Evolutionary conservation across 1,284 basidiomycete genomes (phyloP).

Genomic region (Ustilago bromivora): DNA sequence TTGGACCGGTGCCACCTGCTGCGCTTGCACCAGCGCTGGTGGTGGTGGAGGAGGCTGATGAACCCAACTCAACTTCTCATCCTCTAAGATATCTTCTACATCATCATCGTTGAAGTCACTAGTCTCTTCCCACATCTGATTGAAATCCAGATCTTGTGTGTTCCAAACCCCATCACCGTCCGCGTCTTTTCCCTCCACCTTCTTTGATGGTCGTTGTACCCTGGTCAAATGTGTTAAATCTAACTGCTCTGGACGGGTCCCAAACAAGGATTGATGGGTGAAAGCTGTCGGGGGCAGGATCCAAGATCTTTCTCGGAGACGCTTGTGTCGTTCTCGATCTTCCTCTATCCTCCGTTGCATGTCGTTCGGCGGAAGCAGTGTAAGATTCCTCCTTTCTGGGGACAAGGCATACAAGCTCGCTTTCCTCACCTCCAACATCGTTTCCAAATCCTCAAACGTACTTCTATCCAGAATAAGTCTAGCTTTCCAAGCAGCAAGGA

Average conservation of each 20-base stretch:
- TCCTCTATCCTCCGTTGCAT: slow-evolving; percentile 91
- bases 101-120: slow-evolving; percentile 53
- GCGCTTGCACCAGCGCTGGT: slow-evolving; percentile 5
- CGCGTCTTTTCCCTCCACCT: slow-evolving; percentile 9
- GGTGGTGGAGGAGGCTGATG: slow-evolving; percentile 17
- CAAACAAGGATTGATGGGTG: slow-evolving; percentile 32
- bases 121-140: slow-evolving; percentile 49
- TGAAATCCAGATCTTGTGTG: slow-evolving; percentile 47
- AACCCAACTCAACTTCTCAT: slow-evolving; percentile 20
- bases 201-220: slow-evolving; percentile 1
- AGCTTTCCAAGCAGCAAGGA: slow-evolving; percentile 31
- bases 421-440: slow-evolving; percentile 21
- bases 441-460: slow-evolving; percentile 19
- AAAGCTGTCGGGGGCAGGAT: slow-evolving; percentile 78
- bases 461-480: slow-evolving; percentile 17
- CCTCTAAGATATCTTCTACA: slow-evolving; percentile 25
- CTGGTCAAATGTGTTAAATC: slow-evolving; percentile 31
- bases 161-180: slow-evolving; percentile 37
- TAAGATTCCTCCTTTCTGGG: slow-evolving; percentile 26
- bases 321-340: slow-evolving; percentile 92
- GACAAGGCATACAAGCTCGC: slow-evolving; percentile 29
- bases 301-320: slow-evolving; percentile 87
- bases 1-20: background rate
- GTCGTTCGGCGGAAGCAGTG: slow-evolving; percentile 76
- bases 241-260: slow-evolving; percentile 33